phyloP scores from a whole-genome alignment of 2,329 filamentous ascomycete genomes.

The Aspergillus spinulosporus region DNA sequence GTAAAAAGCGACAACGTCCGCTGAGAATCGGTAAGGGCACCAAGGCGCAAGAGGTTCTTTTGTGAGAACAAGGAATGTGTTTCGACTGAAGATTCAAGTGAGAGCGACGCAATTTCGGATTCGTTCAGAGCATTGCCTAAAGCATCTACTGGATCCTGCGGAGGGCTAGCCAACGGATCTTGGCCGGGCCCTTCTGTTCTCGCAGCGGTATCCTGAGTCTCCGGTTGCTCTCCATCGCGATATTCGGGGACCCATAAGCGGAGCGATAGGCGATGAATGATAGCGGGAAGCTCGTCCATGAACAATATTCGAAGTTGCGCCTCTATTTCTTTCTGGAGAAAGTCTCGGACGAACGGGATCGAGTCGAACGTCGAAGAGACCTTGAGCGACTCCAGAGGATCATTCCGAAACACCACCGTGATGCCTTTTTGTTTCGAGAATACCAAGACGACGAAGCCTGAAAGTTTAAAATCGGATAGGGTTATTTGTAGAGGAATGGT shows the following conservation, averaged over 20 bases:
- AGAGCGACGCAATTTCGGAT: conserved; percentile 72
- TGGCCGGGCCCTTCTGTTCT: conserved; percentile 62
- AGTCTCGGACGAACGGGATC: conserved; percentile 96
- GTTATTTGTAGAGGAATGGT: conserved; percentile 98
- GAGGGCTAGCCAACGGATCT: conserved; percentile 79
- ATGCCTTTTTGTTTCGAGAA: conserved; percentile 97
- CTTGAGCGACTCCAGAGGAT: conserved; percentile 95
- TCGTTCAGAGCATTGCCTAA: conserved; percentile 75
- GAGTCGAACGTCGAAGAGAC: conserved; percentile 99
- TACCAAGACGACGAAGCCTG: conserved; percentile 94
- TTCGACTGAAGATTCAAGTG: conserved; percentile 76
- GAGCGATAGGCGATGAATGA: conserved; percentile 89
- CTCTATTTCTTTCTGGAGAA: conserved; percentile 94
- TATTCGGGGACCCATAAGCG: conserved; percentile 89
- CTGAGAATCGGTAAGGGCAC: conserved; percentile 81
- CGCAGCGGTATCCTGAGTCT: conserved; percentile 53
- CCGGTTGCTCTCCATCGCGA: conserved; percentile 63
- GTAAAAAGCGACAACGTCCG: conserved; percentile 89
- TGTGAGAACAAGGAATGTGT: conserved; percentile 90
- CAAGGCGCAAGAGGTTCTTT: conserved; percentile 84
- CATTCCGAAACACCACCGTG: conserved; percentile 95
- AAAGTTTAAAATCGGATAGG: conserved; percentile 90
- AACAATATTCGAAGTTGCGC: conserved; percentile 87
- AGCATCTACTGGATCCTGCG: conserved; percentile 77
- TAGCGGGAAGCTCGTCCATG: conserved; percentile 96